Evolutionary conservation across 371 early-diverging fungal species (phyloP), one percentile per base, ranked within the genome.

Genomic region (Mucor velutinosus): DNA sequence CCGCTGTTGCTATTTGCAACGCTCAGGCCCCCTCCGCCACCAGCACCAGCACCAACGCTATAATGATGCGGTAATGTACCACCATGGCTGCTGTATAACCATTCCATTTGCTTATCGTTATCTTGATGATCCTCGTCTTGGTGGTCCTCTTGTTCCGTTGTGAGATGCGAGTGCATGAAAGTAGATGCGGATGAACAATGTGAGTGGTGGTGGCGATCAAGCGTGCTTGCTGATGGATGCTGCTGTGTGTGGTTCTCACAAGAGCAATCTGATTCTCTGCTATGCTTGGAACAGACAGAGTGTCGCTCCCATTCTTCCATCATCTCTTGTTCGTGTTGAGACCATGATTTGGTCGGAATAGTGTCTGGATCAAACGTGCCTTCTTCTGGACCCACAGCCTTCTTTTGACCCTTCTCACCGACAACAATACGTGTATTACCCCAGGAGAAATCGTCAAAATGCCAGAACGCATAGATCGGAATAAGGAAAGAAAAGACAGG

Each of bases 361-460:
- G 94, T 93, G 17, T 93, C 92, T 64, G 97, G 91, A 77, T 97
- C 96, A 78, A 92, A 94, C 33, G 74, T 72, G 27, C 78, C 84
- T 60, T 86, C 87, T 6, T 86, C 84, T 4, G 84, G 78, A 14
- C 83, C 77, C 3, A 85, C 79, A 11, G 85, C 83, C 70, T 85
- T 85, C 62, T 82, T 84, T 11, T 93, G 76, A 83, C 91, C 92
- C 90, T 74, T 89, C 19, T 91, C 93, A 37, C 92, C 95, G 1
- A 91, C 81, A 2, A 94, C 94, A 23, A 92, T 79, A 74, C 99
- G 93, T 23, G 99, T 99, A 76, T 96, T 92, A 60, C 94, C 94
- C 94, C 94, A 95, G 0, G 89, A 88, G 69, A 95, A 94, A 72
- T 95, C 94, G 71, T 95, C 94, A 78, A 95, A 94, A 73, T 94